A percentile compares a stretch with the other conserved stretches of the same genome.
Conservation (phyloP, 371 early-diverging fungal genomes). For the Mucor saturninus region DNA sequence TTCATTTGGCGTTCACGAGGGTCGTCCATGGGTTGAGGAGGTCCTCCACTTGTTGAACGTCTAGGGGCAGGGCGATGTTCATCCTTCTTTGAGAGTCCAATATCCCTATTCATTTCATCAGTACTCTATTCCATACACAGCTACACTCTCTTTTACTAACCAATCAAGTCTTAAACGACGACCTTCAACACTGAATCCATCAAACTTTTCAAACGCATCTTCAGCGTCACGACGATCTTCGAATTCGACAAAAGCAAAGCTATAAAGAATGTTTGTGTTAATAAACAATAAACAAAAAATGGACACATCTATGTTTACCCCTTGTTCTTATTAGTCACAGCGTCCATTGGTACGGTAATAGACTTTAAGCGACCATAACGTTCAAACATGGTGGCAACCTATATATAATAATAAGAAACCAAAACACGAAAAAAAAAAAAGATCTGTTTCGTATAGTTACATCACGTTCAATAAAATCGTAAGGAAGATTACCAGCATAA, state of each 20-base stretch:
- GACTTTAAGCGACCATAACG: slow-evolving; percentile 70
- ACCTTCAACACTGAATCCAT: slow-evolving; percentile 73
- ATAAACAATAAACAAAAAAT: slow-evolving; percentile 32
- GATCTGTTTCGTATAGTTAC: slow-evolving; percentile 25
- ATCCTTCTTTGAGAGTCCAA: slow-evolving; percentile 75
- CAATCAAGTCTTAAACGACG: slow-evolving; percentile 80
- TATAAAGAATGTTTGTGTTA: neutral
- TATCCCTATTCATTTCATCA: slow-evolving; percentile 46
- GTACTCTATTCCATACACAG: neutral
- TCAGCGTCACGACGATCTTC: slow-evolving; percentile 80
- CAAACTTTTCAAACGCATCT: slow-evolving; percentile 76
- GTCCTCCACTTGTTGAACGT: slow-evolving; percentile 22
- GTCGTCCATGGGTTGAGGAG: slow-evolving; percentile 35
- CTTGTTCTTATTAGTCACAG: slow-evolving; percentile 76
- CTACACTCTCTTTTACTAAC: slow-evolving; percentile 27
- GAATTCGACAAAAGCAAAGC: slow-evolving; percentile 78
- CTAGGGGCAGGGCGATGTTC: slow-evolving; percentile 35
- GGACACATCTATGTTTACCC: slow-evolving; percentile 47
- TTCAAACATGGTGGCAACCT: slow-evolving; percentile 73
- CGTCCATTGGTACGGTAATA: slow-evolving; percentile 75
- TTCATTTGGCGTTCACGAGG: slow-evolving; percentile 27
- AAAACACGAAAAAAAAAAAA: neutral
- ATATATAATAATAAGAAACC: neutral
- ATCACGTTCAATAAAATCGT: slow-evolving; percentile 72
- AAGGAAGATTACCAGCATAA: slow-evolving; percentile 85